Conservation (phyloP, 129 eudicot species). For the Ambrosia trifida region DNA sequence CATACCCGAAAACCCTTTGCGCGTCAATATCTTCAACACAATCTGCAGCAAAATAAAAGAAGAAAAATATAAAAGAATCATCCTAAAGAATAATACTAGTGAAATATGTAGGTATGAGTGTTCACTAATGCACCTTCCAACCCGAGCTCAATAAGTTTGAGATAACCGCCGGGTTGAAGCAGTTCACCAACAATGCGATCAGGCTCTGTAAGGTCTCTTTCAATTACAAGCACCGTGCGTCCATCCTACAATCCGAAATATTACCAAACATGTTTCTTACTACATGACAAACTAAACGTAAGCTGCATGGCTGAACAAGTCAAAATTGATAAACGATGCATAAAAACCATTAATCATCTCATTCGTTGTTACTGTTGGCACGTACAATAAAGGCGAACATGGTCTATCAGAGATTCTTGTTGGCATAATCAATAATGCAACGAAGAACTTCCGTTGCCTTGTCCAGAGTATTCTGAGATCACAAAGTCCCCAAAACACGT, state of each 20-base stretch:
- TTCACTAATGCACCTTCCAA: constrained; percentile 45
- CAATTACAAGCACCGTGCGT: constrained; percentile 66
- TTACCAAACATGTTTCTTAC: constrained; percentile 12
- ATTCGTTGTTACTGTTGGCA: constrained; percentile 26
- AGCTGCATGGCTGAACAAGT: background rate
- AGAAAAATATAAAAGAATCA: constrained; percentile 5
- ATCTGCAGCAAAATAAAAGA: constrained; percentile 38
- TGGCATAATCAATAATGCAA: constrained; percentile 27
- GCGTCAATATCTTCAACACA: constrained; percentile 86
- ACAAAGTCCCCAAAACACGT: constrained; percentile 9
- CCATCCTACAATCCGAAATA: constrained; percentile 56
- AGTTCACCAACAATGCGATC: constrained; percentile 86
- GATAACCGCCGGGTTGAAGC: constrained; percentile 83
- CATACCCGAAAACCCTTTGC: constrained; percentile 83
- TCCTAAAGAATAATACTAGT: constrained; percentile 11
- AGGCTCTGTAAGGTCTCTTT: constrained; percentile 74
- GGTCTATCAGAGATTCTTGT: constrained; percentile 21
- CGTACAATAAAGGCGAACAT: constrained; percentile 7
- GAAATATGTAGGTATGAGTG: background rate
- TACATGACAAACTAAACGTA: constrained; percentile 16
- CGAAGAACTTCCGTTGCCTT: constrained; percentile 16
- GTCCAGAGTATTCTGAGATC: constrained; percentile 4
- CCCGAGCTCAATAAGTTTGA: constrained; percentile 67
- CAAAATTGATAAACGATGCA: background rate
- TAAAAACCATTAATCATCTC: constrained; percentile 5